These are phyloP conservation scores for Paratinospora sagittata DNA, from an alignment of 164 flowering plant genomes.

Conservation along the genomic window DNA sequence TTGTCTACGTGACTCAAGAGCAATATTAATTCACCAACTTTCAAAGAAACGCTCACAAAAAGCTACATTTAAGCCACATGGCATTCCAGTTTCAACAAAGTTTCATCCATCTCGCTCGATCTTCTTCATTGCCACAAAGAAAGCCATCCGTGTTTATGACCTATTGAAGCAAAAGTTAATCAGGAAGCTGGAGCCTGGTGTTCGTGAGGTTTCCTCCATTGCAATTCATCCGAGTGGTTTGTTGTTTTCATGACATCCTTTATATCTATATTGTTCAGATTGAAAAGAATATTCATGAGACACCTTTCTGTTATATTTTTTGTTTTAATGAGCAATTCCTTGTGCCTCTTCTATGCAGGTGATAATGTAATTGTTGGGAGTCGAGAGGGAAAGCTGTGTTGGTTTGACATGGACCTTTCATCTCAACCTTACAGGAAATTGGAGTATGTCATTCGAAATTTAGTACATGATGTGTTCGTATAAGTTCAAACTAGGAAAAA, in stretches of 20 bases:
- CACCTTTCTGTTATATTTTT: not conserved
- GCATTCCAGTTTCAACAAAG: conserved; percentile 74
- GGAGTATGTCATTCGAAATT: conserved; percentile 42
- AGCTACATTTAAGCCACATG: conserved; percentile 74
- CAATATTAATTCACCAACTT: conserved; percentile 76
- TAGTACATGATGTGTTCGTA: not conserved
- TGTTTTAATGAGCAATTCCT: not conserved
- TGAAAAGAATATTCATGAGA: not conserved
- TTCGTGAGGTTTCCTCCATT: conserved; percentile 88
- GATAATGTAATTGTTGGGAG: conserved; percentile 96
- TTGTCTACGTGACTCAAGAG: conserved; percentile 70
- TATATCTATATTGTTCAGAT: not conserved
- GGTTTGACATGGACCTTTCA: conserved; percentile 99
- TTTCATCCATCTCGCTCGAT: conserved; percentile 84
- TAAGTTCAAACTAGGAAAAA: not conserved
- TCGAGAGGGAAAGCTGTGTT: conserved; percentile 89
- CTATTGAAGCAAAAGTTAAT: conserved; percentile 58
- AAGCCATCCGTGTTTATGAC: conserved; percentile 81
- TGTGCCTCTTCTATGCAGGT: conserved; percentile 46
- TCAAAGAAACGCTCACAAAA: conserved; percentile 68
- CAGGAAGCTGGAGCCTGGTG: conserved; percentile 81
- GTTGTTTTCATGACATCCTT: conserved; percentile 6
- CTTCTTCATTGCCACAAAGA: conserved; percentile 77
- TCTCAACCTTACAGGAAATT: conserved; percentile 71
- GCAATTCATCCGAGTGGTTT: conserved; percentile 90